Percentiles rank a stretch among this genome's conserved stretches.
Evolutionary conservation across 2,329 filamentous ascomycete genomes (phyloP).

Genomic region (Nigrospora osmanthi): DNA sequence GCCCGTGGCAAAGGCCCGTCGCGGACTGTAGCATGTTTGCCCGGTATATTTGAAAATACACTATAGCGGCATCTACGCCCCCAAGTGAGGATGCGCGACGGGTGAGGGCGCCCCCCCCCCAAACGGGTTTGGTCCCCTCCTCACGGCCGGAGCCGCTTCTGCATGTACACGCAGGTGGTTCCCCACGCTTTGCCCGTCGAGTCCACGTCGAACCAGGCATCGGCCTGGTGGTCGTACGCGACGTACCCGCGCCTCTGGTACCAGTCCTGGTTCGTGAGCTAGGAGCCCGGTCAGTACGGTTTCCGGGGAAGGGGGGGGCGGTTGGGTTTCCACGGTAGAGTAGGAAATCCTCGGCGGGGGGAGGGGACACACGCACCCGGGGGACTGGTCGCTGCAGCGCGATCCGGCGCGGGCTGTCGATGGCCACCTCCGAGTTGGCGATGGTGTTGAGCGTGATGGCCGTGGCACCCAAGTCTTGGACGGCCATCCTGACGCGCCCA

Average conservation of each 20-base stretch:
- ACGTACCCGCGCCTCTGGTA: constrained; percentile 14
- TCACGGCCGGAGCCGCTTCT: constrained; percentile 8
- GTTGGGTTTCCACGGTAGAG: not conserved
- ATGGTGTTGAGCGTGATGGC: constrained; percentile 14
- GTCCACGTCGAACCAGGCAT: constrained; percentile 12
- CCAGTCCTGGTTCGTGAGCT: constrained; percentile 17
- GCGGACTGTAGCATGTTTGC: no score
- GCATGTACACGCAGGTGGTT: constrained; percentile 3
- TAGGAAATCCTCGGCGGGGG: not conserved
- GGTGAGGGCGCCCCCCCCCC: no score
- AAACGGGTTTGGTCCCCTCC: no score
- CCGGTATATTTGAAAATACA: no score
- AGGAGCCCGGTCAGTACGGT: not conserved
- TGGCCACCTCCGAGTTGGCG: constrained; percentile 8
- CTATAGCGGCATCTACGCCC: no score
- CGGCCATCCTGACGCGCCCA: constrained; percentile 10
- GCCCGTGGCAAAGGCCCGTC: no score
- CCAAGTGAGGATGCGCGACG: no score
- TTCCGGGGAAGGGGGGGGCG: not conserved
- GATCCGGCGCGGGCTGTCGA: constrained; percentile 11
- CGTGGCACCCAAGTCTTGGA: constrained; percentile 11
- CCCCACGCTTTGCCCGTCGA: constrained; percentile 13
- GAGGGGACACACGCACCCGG: constrained; percentile 4
- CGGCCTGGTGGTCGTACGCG: constrained; percentile 7
- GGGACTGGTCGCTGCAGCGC: constrained; percentile 9